Conservation (phyloP, 2,329 filamentous ascomycete genomes). For the Sarocladium kiliense region DNA sequence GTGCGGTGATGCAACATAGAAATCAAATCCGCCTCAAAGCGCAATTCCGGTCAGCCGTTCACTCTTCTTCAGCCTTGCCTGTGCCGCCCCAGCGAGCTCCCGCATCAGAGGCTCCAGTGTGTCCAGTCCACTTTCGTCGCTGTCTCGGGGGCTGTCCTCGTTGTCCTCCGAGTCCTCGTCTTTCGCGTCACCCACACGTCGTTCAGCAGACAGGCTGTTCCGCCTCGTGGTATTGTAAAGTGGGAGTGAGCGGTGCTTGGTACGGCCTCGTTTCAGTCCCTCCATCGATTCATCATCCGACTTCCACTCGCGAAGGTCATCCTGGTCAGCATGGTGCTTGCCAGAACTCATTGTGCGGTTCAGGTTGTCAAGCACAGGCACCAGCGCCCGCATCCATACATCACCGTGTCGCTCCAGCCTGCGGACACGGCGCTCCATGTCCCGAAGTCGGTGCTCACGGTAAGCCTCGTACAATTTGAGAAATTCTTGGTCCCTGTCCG, state of each 20-base stretch:
- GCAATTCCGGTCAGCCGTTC: constrained; percentile 17
- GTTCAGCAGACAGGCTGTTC: neutral
- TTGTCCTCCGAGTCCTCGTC: constrained; percentile 15
- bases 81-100: constrained; percentile 29
- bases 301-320: constrained; percentile 21
- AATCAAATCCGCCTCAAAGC: constrained; percentile 17
- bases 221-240: neutral
- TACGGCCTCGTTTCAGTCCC: neutral
- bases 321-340: neutral
- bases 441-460: constrained; percentile 35
- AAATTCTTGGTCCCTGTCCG: constrained; percentile 27
- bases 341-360: constrained; percentile 27
- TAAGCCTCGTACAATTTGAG: constrained; percentile 34
- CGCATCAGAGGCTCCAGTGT: constrained; percentile 40
- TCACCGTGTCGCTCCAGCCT: constrained; percentile 43
- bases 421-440: constrained; percentile 42
- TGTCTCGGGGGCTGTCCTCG: constrained; percentile 20
- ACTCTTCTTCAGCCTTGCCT: constrained; percentile 21
- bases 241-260: constrained; percentile 11
- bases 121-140: constrained; percentile 31
- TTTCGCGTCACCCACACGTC: constrained; percentile 19
- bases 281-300: constrained; percentile 23
- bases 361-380: constrained; percentile 40
- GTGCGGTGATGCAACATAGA: neutral
- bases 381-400: constrained; percentile 37